Evolutionary conservation across 805 yeast species (phyloP).

Genomic region (Candida broadrunensis): DNA sequence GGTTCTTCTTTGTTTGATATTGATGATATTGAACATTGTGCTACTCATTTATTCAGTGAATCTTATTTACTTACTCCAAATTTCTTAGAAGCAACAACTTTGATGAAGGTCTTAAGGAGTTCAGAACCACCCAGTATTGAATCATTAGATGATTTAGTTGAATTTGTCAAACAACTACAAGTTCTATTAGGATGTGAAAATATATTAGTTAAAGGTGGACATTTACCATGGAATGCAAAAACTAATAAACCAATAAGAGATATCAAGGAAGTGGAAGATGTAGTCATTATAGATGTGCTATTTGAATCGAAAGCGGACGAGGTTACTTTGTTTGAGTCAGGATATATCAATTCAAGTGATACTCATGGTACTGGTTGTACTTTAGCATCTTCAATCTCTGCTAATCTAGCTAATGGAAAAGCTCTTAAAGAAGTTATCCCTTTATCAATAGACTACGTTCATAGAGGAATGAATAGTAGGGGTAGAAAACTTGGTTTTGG

Average conservation of each 20-base stretch:
- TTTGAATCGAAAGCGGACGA: slow-evolving; percentile 39
- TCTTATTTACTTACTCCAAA: slow-evolving; percentile 77
- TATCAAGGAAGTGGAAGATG: neutral
- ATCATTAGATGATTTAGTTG: slow-evolving; percentile 31
- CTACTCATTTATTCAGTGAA: slow-evolving; percentile 44
- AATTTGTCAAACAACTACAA: slow-evolving; percentile 23
- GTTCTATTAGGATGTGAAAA: slow-evolving; percentile 39
- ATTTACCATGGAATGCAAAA: slow-evolving; percentile 44
- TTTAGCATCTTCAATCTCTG: slow-evolving; percentile 74
- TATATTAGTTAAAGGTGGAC: slow-evolving; percentile 81
- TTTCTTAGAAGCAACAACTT: slow-evolving; percentile 56
- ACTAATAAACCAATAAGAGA: slow-evolving; percentile 10
- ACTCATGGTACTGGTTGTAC: slow-evolving; percentile 95
- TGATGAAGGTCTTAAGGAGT: slow-evolving; percentile 29
- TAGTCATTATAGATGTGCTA: slow-evolving; percentile 49
- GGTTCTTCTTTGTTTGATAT: slow-evolving; percentile 59
- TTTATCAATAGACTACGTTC: slow-evolving; percentile 62
- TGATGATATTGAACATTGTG: slow-evolving; percentile 40
- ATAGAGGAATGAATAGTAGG: slow-evolving; percentile 51
- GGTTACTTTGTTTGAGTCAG: slow-evolving; percentile 46
- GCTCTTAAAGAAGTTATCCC: slow-evolving; percentile 48
- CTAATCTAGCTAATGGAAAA: slow-evolving; percentile 61
- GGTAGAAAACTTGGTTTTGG: slow-evolving; percentile 49
- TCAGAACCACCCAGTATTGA: slow-evolving; percentile 14
- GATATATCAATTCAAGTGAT: slow-evolving; percentile 44